A percentile compares a stretch with the other conserved stretches of the same genome.
phyloP scores from a whole-genome alignment of 805 yeast species.

The Lipomyces yamadae region DNA sequence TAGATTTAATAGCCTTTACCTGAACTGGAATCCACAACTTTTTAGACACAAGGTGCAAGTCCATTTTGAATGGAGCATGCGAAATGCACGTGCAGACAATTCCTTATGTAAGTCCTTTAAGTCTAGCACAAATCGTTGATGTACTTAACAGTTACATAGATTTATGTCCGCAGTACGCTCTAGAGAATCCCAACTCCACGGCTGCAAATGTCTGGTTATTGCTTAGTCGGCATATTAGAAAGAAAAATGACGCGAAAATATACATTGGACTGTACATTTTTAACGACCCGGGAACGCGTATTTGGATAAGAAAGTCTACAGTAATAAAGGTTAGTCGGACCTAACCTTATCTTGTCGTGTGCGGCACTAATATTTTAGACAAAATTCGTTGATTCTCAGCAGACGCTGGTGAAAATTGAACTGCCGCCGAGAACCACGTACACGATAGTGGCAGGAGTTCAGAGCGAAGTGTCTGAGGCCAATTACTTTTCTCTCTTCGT shows the following conservation, averaged over 20 bases:
- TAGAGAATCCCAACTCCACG: slow-evolving; percentile 10
- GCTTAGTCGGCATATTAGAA: slow-evolving; percentile 19
- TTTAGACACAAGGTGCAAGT: slow-evolving; percentile 19
- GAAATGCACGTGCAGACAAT: slow-evolving; percentile 1
- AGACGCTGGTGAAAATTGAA: slow-evolving; percentile 21
- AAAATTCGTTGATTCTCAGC: slow-evolving; percentile 29
- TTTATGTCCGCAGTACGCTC: slow-evolving; percentile 28
- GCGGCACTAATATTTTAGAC: slow-evolving; percentile 9
- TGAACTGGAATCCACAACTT: slow-evolving; percentile 64
- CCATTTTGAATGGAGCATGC: slow-evolving; percentile 29
- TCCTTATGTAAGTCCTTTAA: slow-evolving; percentile 17
- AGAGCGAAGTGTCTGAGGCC: background rate
- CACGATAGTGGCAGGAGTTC: slow-evolving; percentile 23
- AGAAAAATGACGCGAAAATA: slow-evolving; percentile 10
- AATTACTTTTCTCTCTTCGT: slow-evolving; percentile 25
- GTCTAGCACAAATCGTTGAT: background rate
- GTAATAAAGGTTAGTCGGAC: slow-evolving; percentile 13
- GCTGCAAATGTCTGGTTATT: slow-evolving; percentile 26
- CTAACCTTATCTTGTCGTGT: background rate
- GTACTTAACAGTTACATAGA: slow-evolving; percentile 3
- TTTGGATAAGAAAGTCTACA: slow-evolving; percentile 15
- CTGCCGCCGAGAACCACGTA: slow-evolving; percentile 23
- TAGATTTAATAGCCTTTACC: slow-evolving; percentile 58
- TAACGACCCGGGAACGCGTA: slow-evolving; percentile 19
- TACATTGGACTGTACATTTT: slow-evolving; percentile 27